phyloP scores from a whole-genome alignment of 768 basidiomycete species.

The Lanmaoa rubissima region DNA sequence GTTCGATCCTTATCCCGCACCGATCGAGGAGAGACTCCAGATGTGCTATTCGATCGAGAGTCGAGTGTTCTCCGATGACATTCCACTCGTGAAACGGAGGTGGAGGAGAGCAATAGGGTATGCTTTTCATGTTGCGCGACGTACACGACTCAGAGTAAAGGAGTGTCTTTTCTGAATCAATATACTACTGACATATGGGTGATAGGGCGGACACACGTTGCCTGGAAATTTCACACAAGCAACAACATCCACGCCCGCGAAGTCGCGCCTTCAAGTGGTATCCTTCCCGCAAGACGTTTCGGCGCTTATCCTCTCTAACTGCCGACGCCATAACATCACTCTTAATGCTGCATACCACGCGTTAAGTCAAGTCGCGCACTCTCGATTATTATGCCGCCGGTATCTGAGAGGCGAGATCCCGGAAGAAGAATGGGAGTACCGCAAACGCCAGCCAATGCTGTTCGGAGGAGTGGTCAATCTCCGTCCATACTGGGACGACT shows the following conservation, averaged over 20 bases:
- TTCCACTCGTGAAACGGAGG: neutral
- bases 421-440: conserved; percentile 50
- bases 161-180: neutral
- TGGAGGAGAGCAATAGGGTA: neutral
- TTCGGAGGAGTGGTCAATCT: conserved; percentile 50
- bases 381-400: conserved; percentile 46
- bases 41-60: neutral
- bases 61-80: neutral
- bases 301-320: conserved; percentile 34
- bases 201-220: neutral
- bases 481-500: conserved; percentile 32
- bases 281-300: conserved; percentile 18
- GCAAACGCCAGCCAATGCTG: conserved; percentile 49
- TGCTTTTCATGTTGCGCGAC: neutral
- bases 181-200: neutral
- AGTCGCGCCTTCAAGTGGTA: neutral
- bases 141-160: neutral
- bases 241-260: neutral
- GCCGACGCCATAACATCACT: conserved; percentile 42
- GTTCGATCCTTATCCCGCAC: neutral
- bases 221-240: neutral
- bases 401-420: conserved; percentile 47
- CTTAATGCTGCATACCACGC: conserved; percentile 50
- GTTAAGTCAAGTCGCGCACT: conserved; percentile 32
- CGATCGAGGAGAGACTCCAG: neutral